Evolutionary conservation across 2,329 filamentous ascomycete species (phyloP).

Genomic region (Endothia cerciana): DNA sequence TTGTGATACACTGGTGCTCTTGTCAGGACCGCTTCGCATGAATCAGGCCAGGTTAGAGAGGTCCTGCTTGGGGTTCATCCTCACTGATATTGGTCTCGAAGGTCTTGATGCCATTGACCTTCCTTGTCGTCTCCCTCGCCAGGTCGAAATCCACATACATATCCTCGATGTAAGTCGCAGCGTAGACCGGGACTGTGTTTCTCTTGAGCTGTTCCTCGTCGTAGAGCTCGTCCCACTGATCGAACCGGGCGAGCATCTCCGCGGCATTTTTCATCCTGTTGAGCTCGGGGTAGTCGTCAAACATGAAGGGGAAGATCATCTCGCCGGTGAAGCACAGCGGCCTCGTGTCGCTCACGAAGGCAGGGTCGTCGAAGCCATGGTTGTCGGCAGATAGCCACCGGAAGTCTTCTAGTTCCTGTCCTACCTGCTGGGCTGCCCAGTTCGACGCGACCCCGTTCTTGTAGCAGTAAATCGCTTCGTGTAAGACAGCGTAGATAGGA

Average conservation of each 20-base stretch:
- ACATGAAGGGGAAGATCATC: slow-evolving; percentile 88
- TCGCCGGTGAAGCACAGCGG: slow-evolving; percentile 85
- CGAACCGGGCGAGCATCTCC: slow-evolving; percentile 63
- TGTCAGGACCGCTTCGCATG: neutral
- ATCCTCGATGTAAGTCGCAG: slow-evolving; percentile 69
- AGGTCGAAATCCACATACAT: slow-evolving; percentile 74
- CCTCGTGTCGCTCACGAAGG: slow-evolving; percentile 38
- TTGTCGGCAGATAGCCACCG: slow-evolving; percentile 53
- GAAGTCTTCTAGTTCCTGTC: slow-evolving; percentile 52
- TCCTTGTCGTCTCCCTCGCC: slow-evolving; percentile 64
- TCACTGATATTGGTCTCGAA: slow-evolving; percentile 75
- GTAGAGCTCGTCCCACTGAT: slow-evolving; percentile 67
- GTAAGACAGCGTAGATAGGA: slow-evolving; percentile 83
- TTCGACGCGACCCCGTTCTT: slow-evolving; percentile 63
- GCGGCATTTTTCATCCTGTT: slow-evolving; percentile 69
- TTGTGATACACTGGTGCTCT: slow-evolving; percentile 69
- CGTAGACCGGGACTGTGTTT: slow-evolving; percentile 70
- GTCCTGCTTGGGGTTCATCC: too few relatives aligned
- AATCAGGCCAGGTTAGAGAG: neutral
- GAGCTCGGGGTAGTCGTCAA: slow-evolving; percentile 79
- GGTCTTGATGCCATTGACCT: slow-evolving; percentile 77
- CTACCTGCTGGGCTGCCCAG: slow-evolving; percentile 75
- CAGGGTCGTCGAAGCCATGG: slow-evolving; percentile 39
- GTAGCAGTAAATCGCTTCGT: slow-evolving; percentile 87
- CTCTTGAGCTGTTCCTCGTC: slow-evolving; percentile 61